Evolutionary conservation across 106 monocot genomes (phyloP), one percentile per base, ranked within the genome.

Genomic region (Alisma plantagoaquatica): DNA sequence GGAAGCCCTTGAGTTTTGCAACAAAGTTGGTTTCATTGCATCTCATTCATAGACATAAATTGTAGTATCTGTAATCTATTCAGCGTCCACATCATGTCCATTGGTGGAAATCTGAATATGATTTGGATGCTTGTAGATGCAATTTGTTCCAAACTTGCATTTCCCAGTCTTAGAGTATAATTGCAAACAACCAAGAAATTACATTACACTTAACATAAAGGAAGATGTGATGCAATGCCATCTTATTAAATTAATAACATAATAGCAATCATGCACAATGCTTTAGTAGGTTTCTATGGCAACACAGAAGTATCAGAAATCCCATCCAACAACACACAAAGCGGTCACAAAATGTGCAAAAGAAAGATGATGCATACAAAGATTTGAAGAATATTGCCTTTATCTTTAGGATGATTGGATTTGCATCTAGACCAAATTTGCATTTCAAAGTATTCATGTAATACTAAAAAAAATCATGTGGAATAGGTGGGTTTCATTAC

Each of bases 1-100:
- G 98, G 98, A n/a, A 98, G 71, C 16, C 98, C 98, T 98, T 0
- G 82, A 73, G 60, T 98, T 98, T 61, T 82, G 78, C n/a, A 71
- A 47, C 30, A 76, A 63, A 46, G 98, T 85, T 56, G 84, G 75
- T 41, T 49, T 17, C 29, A 29, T 52, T 15, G 51, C 41, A 56
- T 65, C 61, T 22, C 42, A 53, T 30, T 3, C 54, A 8, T 53
- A 51, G 22, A 7, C 46, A 26, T 20, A 51, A 75, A 51, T 41
- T 54, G 52, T 56, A 24, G 8, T 16, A 23, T 28, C 51, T 27
- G 51, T 59, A 30, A 58, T 74, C 26, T 14, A 30, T 0, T 63
- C 60, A 35, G 20, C 73, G 20, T 14, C 29, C 14, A 0, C 28
- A 23, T 2, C 60, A 52, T 27, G 33, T 63, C 65, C 70, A 31